Evolutionary conservation across 306 rosid species (phyloP).

Genomic region (Trichosanthes cucumerina): DNA sequence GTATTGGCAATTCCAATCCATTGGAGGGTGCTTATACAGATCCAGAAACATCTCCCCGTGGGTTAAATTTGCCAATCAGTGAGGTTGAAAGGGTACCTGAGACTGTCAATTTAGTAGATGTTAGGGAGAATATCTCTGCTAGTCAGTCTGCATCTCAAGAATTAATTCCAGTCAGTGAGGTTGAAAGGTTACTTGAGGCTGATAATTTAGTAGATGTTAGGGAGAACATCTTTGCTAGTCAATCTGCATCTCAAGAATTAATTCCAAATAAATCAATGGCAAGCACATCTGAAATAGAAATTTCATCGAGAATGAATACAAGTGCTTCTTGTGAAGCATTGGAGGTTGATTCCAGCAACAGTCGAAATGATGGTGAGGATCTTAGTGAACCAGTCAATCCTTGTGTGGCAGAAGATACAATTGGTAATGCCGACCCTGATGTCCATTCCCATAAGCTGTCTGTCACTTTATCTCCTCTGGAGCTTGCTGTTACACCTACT

Average conservation of each 20-base stretch:
- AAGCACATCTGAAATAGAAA: background rate
- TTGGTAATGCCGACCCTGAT: conserved; percentile 14
- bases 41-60: conserved; percentile 19
- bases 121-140: conserved; percentile 12
- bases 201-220: background rate
- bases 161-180: conserved; percentile 2
- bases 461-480: conserved; percentile 14
- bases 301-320: background rate
- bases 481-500: conserved; percentile 14
- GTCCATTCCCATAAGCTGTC: conserved; percentile 25
- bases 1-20: conserved; percentile 8
- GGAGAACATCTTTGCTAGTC: conserved; percentile 15
- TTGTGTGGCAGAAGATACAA: conserved; percentile 22
- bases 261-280: conserved; percentile 2
- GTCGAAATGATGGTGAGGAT: conserved; percentile 14
- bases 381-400: conserved; percentile 14
- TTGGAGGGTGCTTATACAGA: conserved; percentile 4
- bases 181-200: background rate
- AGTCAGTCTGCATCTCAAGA: conserved; percentile 21
- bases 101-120: background rate
- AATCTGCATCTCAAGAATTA: conserved; percentile 21
- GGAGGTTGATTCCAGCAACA: conserved; percentile 19
- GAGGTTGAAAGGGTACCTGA: conserved; percentile 9
- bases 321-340: conserved; percentile 17
- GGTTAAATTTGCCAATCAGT: conserved; percentile 10